These are phyloP conservation scores for Ramaria rubella DNA, from an alignment of 768 basidiomycete species.

Conservation along the genomic window DNA sequence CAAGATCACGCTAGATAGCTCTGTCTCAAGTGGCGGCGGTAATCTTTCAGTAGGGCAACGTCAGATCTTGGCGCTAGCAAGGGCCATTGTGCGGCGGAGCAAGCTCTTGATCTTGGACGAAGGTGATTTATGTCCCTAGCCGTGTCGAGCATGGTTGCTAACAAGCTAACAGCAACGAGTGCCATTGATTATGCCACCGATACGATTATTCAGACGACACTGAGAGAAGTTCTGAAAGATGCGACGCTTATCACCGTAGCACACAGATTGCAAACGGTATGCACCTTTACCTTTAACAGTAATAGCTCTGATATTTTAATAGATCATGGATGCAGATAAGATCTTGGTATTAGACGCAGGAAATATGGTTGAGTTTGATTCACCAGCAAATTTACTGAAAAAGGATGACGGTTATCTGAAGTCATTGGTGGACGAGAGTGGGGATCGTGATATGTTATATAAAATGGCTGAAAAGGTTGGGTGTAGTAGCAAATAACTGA, in stretches of 20 bases:
- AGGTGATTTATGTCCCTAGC: conserved; percentile 18
- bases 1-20: conserved; percentile 19
- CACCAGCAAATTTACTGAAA: conserved; percentile 28
- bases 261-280: conserved; percentile 31
- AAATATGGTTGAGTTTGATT: conserved; percentile 32
- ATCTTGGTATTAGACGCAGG: conserved; percentile 25
- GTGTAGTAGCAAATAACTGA: too few relatives aligned
- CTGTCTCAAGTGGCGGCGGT: conserved; percentile 13
- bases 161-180: conserved; percentile 22
- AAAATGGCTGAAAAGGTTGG: conserved; percentile 13
- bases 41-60: conserved; percentile 29
- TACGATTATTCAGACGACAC: conserved; percentile 36
- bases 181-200: conserved; percentile 45
- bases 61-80: conserved; percentile 35
- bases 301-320: conserved; percentile 26
- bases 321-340: conserved; percentile 39
- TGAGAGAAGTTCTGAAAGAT: conserved; percentile 33
- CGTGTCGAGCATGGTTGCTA: conserved; percentile 16
- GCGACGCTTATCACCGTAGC: conserved; percentile 45
- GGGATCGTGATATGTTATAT: conserved; percentile 20
- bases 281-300: not conserved
- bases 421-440: conserved; percentile 23
- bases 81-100: conserved; percentile 25
- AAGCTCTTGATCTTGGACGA: conserved; percentile 32
- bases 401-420: conserved; percentile 23